A percentile compares a stretch with the other conserved stretches of the same genome.
These are phyloP conservation scores for Myochromella boudieri DNA, from an alignment of 768 basidiomycete species.

Conservation along the genomic window DNA sequence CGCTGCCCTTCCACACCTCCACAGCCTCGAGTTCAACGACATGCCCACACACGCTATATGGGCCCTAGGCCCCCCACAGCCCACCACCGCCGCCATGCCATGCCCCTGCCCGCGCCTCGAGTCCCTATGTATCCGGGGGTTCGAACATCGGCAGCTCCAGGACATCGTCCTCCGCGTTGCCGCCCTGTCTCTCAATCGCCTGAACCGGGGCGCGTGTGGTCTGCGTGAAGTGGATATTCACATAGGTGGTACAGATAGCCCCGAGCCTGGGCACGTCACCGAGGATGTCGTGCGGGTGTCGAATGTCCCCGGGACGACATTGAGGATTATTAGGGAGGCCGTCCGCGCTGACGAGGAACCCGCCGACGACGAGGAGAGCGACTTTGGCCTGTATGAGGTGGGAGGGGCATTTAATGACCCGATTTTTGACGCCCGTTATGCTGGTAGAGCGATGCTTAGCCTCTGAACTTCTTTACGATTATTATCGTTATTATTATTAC, in stretches of 20 bases:
- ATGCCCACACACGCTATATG: slow-evolving; percentile 33
- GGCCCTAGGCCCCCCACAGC: slow-evolving; percentile 26
- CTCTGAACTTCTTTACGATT: slow-evolving; percentile 4
- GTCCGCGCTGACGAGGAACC: slow-evolving; percentile 18
- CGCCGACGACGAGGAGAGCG: slow-evolving; percentile 14
- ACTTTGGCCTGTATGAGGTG: slow-evolving; percentile 18
- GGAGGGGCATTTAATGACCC: slow-evolving; percentile 31
- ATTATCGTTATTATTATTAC: slow-evolving; percentile 13
- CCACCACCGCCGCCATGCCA: slow-evolving; percentile 1
- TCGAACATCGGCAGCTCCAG: slow-evolving; percentile 19
- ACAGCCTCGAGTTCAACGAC: slow-evolving; percentile 31
- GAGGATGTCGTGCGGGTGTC: too few relatives aligned
- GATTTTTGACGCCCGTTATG: slow-evolving; percentile 26
- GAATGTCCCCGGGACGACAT: slow-evolving; percentile 14
- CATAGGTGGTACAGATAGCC: slow-evolving; percentile 21
- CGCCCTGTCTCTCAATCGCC: slow-evolving; percentile 23
- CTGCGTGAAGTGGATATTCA: slow-evolving; percentile 30
- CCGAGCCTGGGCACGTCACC: not conserved
- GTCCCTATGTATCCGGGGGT: slow-evolving; percentile 28
- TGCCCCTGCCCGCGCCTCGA: slow-evolving; percentile 34
- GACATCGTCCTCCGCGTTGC: slow-evolving; percentile 29
- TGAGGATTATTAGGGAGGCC: slow-evolving; percentile 19
- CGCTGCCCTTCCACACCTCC: slow-evolving; percentile 26
- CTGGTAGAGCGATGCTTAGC: slow-evolving; percentile 5
- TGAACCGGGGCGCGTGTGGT: slow-evolving; percentile 20